phyloP scores from a whole-genome alignment of 768 basidiomycete species.

The Tephrocybe sp. region DNA sequence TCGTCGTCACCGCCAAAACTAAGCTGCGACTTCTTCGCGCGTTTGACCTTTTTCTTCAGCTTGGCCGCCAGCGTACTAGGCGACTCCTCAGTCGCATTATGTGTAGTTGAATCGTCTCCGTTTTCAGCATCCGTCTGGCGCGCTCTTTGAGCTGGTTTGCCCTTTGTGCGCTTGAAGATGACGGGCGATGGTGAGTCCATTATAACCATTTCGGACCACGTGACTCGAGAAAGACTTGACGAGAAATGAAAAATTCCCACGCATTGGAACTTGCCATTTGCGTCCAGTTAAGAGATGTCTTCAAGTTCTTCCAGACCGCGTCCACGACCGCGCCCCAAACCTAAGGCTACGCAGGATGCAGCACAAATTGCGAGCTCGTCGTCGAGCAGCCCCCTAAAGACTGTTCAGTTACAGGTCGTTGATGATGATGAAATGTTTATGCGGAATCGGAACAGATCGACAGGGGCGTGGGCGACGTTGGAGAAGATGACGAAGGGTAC shows the following conservation, averaged over 20 bases:
- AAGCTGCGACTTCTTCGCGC: slow-evolving; percentile 63
- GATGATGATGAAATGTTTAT: slow-evolving; percentile 75
- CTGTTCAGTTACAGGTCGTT: slow-evolving; percentile 29
- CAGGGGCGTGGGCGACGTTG: slow-evolving; percentile 59
- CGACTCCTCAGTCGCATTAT: slow-evolving; percentile 44
- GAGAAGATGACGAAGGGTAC: slow-evolving; percentile 58
- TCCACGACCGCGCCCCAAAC: slow-evolving; percentile 53
- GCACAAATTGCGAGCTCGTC: slow-evolving; percentile 21
- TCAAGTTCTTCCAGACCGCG: slow-evolving; percentile 33
- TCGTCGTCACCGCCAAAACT: slow-evolving; percentile 74
- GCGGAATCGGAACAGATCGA: slow-evolving; percentile 58
- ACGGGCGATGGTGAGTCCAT: slow-evolving; percentile 46
- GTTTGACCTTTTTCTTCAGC: slow-evolving; percentile 71
- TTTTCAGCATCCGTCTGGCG: slow-evolving; percentile 43
- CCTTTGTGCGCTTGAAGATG: slow-evolving; percentile 52
- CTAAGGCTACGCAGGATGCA: slow-evolving; percentile 24
- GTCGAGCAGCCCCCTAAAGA: slow-evolving; percentile 14
- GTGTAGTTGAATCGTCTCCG: slow-evolving; percentile 19
- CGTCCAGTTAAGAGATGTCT: slow-evolving; percentile 31
- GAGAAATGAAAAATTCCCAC: slow-evolving; percentile 38
- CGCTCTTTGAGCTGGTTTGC: slow-evolving; percentile 39
- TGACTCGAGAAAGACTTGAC: slow-evolving; percentile 31
- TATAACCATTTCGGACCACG: slow-evolving; percentile 25
- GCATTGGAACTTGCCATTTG: slow-evolving; percentile 31
- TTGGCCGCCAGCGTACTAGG: slow-evolving; percentile 64